A percentile compares a stretch with the other conserved stretches of the same genome.
These are phyloP conservation scores for Drosera spatulata DNA, from an alignment of 179 eudicot species.

Conservation along the genomic window DNA sequence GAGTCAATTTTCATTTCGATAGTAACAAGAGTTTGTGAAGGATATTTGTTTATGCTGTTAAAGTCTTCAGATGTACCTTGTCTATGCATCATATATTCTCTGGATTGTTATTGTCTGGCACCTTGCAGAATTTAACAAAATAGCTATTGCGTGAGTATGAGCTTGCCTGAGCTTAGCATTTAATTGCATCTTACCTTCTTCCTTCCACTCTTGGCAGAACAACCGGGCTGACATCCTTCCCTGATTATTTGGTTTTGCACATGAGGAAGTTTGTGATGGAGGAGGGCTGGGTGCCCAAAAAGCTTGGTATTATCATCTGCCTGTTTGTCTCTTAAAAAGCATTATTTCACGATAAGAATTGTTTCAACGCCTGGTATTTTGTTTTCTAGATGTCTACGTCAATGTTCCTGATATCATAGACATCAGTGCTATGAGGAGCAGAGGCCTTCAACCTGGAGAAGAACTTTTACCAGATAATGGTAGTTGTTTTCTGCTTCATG, in stretches of 20 bases:
- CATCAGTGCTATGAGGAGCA: conserved; percentile 93
- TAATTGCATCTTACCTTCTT: background rate
- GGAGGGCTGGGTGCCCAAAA: conserved; percentile 98
- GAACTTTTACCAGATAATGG: conserved; percentile 84
- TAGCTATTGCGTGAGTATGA: background rate
- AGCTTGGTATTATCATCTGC: conserved; percentile 50
- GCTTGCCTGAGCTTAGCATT: conserved; percentile 1
- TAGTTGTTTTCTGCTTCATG: conserved; percentile 1
- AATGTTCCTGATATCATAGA: conserved; percentile 93
- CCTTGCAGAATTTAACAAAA: background rate
- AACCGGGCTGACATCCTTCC: conserved; percentile 87
- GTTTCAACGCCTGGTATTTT: conserved; percentile 4
- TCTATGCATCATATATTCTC: background rate
- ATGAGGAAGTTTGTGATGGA: conserved; percentile 97
- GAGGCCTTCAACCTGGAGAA: conserved; percentile 89
- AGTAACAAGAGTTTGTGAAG: background rate
- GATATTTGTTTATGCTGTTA: background rate
- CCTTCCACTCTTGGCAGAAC: conserved; percentile 38
- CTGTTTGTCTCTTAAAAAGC: background rate
- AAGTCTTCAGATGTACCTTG: too few species aligned
- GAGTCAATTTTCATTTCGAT: too few species aligned
- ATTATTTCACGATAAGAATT: background rate
- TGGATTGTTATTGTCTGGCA: background rate
- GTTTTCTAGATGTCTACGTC: conserved; percentile 70
- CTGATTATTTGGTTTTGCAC: conserved; percentile 95